A percentile compares a stretch with the other conserved stretches of the same genome.
Conservation (phyloP, 1,139 yeast genomes). For the Candida mesenterica region DNA sequence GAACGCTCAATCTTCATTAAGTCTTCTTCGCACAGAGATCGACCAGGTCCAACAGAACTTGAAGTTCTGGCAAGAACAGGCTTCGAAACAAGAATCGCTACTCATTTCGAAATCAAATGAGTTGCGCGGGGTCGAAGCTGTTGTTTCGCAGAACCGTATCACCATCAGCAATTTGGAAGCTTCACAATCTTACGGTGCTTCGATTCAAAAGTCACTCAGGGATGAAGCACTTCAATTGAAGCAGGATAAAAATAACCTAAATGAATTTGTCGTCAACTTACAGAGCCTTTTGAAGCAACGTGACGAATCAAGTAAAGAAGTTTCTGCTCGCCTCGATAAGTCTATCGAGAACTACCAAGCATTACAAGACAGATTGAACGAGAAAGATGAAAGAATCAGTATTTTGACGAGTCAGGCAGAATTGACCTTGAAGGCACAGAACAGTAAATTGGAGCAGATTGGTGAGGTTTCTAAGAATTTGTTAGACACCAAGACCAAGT, state of each 20-base stretch:
- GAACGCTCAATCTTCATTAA: slow-evolving; percentile 29
- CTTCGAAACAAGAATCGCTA: slow-evolving; percentile 54
- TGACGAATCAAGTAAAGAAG: slow-evolving; percentile 50
- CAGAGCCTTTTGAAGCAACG: slow-evolving; percentile 66
- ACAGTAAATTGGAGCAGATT: slow-evolving; percentile 62
- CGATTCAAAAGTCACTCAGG: slow-evolving; percentile 52
- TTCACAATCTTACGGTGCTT: slow-evolving; percentile 52
- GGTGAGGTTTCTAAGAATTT: slow-evolving; percentile 47
- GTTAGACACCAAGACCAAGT: slow-evolving; percentile 39
- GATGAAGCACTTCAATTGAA: slow-evolving; percentile 54
- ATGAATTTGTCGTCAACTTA: slow-evolving; percentile 57
- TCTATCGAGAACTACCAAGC: slow-evolving; percentile 54
- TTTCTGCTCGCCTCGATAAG: slow-evolving; percentile 48
- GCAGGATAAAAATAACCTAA: slow-evolving; percentile 61
- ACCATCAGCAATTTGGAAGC: slow-evolving; percentile 51
- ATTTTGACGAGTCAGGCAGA: slow-evolving; percentile 52
- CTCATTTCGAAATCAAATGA: slow-evolving; percentile 56
- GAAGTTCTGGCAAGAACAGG: slow-evolving; percentile 51
- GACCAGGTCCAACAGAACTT: slow-evolving; percentile 16
- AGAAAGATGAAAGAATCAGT: slow-evolving; percentile 49
- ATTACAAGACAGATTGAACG: slow-evolving; percentile 49
- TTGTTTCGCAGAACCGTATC: slow-evolving; percentile 44
- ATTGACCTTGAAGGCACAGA: slow-evolving; percentile 60
- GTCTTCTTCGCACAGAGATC: slow-evolving; percentile 25
- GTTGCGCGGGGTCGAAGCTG: slow-evolving; percentile 55